Conservation (phyloP, 805 yeast genomes). For the Ogataea thermomethanolica region DNA sequence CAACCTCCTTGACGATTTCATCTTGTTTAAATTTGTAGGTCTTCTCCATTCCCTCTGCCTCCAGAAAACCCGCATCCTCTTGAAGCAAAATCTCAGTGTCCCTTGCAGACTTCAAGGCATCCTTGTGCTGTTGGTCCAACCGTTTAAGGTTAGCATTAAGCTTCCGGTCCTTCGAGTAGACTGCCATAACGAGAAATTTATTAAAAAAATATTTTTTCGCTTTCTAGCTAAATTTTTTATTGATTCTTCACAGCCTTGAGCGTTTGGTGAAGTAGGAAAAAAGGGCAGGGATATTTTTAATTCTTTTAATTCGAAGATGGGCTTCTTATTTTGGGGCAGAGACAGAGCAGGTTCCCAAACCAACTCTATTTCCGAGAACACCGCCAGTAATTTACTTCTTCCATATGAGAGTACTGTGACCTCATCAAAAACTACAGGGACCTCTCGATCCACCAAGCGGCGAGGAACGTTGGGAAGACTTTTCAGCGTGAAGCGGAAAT, state of each 20-base stretch:
- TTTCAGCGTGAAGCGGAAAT: conserved; percentile 8
- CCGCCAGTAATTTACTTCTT: conserved; percentile 1
- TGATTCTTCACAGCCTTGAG: conserved; percentile 11
- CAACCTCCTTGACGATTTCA: conserved; percentile 75
- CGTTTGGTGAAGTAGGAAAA: conserved; percentile 5
- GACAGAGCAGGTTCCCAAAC: not conserved
- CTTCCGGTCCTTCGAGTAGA: conserved; percentile 42
- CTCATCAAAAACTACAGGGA: conserved; percentile 8
- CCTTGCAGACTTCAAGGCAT: conserved; percentile 80
- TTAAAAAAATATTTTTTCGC: conserved; percentile 5
- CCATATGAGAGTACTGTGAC: conserved; percentile 9
- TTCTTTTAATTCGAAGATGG: conserved; percentile 2
- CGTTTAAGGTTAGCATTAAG: conserved; percentile 63
- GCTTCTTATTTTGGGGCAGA: conserved; percentile 8
- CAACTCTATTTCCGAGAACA: not conserved
- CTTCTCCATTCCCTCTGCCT: conserved; percentile 93
- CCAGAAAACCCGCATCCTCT: conserved; percentile 82
- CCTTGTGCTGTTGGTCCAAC: conserved; percentile 67
- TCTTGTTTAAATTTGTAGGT: conserved; percentile 82
- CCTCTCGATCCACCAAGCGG: conserved; percentile 3
- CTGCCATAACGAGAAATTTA: conserved; percentile 3
- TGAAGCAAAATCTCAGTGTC: conserved; percentile 80
- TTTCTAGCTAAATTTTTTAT: conserved; percentile 5
- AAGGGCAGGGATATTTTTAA: conserved; percentile 9
- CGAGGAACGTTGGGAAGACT: conserved; percentile 8